phyloP scores from a whole-genome alignment of 257 asterid species.

The Solanum commersonii region DNA sequence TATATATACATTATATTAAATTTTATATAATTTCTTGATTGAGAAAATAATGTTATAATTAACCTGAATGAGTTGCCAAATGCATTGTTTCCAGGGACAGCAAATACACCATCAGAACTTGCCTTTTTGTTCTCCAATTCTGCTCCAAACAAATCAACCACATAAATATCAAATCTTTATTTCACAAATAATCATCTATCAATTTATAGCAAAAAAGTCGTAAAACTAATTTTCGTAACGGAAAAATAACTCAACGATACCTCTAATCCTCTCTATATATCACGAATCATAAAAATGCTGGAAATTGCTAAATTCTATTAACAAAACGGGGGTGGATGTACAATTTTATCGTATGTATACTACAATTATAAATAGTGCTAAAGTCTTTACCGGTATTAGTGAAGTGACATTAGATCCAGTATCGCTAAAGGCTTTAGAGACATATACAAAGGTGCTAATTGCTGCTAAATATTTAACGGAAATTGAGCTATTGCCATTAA shows the following conservation, averaged over 20 bases:
- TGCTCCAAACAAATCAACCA: not conserved
- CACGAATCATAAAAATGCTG: not conserved
- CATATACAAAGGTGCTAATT: too few relatives aligned
- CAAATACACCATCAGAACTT: constrained; percentile 1
- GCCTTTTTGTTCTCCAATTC: not conserved
- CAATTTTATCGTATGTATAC: not conserved
- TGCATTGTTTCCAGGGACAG: constrained; percentile 20
- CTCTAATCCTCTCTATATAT: too few relatives aligned
- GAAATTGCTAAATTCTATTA: not conserved
- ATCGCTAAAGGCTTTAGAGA: too few relatives aligned
- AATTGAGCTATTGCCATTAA: too few relatives aligned
- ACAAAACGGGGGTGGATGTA: not conserved
- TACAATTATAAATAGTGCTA: too few relatives aligned
- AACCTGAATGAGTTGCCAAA: constrained; percentile 36
- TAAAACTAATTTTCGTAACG: too few relatives aligned
- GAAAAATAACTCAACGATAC: not conserved
- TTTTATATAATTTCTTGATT: not conserved
- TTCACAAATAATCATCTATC: not conserved
- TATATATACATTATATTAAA: not conserved
- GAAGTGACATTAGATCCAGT: too few relatives aligned
- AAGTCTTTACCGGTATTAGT: too few relatives aligned
- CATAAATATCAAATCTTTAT: not conserved
- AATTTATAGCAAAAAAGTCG: not conserved
- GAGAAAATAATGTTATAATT: not conserved
- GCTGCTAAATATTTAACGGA: too few relatives aligned